A percentile compares a stretch with the other conserved stretches of the same genome.
Evolutionary conservation across 2,329 filamentous ascomycete species (phyloP).

Genomic region (Emericellopsis atlantica): DNA sequence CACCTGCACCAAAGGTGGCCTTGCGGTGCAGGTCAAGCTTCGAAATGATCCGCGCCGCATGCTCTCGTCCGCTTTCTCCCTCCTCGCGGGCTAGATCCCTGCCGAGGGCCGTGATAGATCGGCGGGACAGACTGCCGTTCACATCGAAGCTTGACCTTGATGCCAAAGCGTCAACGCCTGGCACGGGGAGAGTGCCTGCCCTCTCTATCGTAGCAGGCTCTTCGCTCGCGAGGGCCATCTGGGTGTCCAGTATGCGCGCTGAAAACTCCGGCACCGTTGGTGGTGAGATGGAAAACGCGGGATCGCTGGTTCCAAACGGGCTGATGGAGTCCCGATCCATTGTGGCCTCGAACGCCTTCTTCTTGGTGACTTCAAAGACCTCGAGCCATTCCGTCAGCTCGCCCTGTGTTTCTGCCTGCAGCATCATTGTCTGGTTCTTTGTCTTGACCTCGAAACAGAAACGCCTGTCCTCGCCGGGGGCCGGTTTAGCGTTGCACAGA

Average conservation of each 20-base stretch:
- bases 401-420: slow-evolving; percentile 85
- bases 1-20: slow-evolving; percentile 41
- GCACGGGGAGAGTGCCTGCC: slow-evolving; percentile 50
- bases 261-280: slow-evolving; percentile 85
- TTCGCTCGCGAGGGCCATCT: slow-evolving; percentile 41
- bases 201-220: slow-evolving; percentile 37
- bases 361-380: slow-evolving; percentile 88
- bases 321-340: slow-evolving; percentile 35
- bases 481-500: slow-evolving; percentile 83
- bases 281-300: slow-evolving; percentile 86
- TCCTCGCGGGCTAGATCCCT: slow-evolving; percentile 46
- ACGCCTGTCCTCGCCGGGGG: slow-evolving; percentile 80
- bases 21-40: slow-evolving; percentile 86
- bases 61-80: slow-evolving; percentile 64
- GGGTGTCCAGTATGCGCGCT: slow-evolving; percentile 59
- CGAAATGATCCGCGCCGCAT: slow-evolving; percentile 80
- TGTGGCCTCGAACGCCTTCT: slow-evolving; percentile 71
- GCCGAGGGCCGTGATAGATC: slow-evolving; percentile 41
- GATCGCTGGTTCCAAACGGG: slow-evolving; percentile 33
- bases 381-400: slow-evolving; percentile 93
- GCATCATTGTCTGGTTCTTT: slow-evolving; percentile 76
- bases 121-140: slow-evolving; percentile 31
- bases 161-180: slow-evolving; percentile 39
- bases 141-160: slow-evolving; percentile 65
- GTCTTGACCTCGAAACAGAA: slow-evolving; percentile 99